Evolutionary conservation across 768 basidiomycete genomes (phyloP).

Genomic region (Suillus discolor): DNA sequence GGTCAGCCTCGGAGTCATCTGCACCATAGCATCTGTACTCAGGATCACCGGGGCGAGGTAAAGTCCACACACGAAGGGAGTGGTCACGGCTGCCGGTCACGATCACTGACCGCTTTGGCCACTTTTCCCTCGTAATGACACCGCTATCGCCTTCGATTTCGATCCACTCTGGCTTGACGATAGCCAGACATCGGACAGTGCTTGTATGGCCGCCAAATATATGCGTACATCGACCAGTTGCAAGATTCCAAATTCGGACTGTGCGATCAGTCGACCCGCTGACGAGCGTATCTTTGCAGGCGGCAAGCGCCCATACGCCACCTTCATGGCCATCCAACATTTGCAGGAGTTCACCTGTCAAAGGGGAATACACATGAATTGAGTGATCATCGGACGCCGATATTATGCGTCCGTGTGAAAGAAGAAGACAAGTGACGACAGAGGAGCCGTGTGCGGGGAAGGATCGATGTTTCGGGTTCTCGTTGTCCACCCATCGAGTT

Average conservation of each 20-base stretch:
- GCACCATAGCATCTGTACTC: conserved; percentile 70
- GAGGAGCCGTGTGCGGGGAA: conserved; percentile 88
- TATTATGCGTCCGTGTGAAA: conserved; percentile 94
- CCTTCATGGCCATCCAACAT: conserved; percentile 91
- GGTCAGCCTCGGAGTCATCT: conserved; percentile 62
- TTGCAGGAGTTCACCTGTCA: conserved; percentile 72
- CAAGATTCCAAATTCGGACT: conserved; percentile 88
- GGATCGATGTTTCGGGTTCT: conserved; percentile 72
- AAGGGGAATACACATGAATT: conserved; percentile 92
- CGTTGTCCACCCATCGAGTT: conserved; percentile 76
- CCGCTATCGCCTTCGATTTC: conserved; percentile 70
- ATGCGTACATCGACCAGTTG: conserved; percentile 82
- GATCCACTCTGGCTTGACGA: conserved; percentile 91
- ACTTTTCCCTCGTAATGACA: conserved; percentile 64
- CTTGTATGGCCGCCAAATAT: conserved; percentile 96
- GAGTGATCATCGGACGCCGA: conserved; percentile 97
- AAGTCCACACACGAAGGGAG: conserved; percentile 65
- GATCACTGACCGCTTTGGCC: conserved; percentile 71
- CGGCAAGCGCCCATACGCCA: conserved; percentile 96
- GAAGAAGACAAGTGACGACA: conserved; percentile 94
- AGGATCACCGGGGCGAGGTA: conserved; percentile 71
- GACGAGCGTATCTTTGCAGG: conserved; percentile 84
- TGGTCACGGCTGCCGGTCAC: conserved; percentile 75
- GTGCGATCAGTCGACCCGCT: conserved; percentile 94
- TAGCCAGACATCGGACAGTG: conserved; percentile 94